phyloP scores from a whole-genome alignment of 176 grass and related monocot genomes.

The Oryza coarctata region DNA sequence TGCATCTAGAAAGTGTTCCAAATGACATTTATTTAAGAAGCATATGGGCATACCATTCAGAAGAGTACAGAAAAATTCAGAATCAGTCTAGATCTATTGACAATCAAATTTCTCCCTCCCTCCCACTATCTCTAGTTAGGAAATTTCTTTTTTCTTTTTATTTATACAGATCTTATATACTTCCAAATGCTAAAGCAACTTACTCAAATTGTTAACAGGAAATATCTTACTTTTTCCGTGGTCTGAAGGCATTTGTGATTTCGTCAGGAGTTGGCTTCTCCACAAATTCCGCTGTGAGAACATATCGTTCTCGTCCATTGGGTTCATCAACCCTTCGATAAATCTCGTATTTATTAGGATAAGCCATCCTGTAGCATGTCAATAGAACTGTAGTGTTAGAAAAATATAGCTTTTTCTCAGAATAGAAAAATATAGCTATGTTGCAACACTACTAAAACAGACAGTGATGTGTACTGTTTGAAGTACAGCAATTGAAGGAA shows the following conservation, averaged over 20 bases:
- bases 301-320: slow-evolving; percentile 68
- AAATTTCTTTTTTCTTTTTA: not conserved
- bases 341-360: slow-evolving; percentile 77
- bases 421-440: slow-evolving; percentile 4
- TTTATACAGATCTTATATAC: not conserved
- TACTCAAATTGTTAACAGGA: not conserved
- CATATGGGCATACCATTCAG: not conserved
- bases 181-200: not conserved
- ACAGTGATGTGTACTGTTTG: slow-evolving; percentile 1
- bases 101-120: not conserved
- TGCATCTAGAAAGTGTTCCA: not conserved
- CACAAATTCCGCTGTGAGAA: slow-evolving; percentile 62
- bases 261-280: slow-evolving; percentile 74
- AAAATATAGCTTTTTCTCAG: not conserved
- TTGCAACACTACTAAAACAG: not conserved
- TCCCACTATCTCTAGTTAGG: not conserved
- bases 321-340: slow-evolving; percentile 81
- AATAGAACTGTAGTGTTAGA: slow-evolving; percentile 25
- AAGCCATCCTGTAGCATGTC: slow-evolving; percentile 68
- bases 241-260: slow-evolving; percentile 73
- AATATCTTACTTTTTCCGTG: slow-evolving; percentile 56
- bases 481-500: slow-evolving; percentile 9
- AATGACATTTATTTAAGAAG: not conserved
- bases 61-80: not conserved
- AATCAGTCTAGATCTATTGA: not conserved